Conservation (phyloP, 495 filamentous ascomycete species). For the Penicillium pulvis region DNA sequence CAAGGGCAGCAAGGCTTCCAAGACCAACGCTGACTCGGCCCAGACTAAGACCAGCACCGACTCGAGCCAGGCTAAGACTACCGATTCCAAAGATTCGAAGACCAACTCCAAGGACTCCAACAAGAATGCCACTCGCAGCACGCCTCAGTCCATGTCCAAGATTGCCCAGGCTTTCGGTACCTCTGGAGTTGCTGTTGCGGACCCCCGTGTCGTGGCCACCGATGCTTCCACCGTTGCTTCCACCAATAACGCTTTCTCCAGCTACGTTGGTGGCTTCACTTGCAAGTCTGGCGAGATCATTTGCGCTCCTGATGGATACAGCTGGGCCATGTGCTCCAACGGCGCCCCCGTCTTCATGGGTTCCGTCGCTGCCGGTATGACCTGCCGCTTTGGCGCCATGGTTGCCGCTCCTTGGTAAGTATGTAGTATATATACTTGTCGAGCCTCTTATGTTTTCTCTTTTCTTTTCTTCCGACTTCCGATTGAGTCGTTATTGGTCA, state of each 20-base stretch:
- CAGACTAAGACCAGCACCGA: neutral
- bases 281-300: slow-evolving; percentile 37
- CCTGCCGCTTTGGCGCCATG: slow-evolving; percentile 39
- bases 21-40: neutral
- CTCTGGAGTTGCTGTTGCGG: slow-evolving; percentile 6
- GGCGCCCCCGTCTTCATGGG: slow-evolving; percentile 42
- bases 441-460: neutral
- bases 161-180: slow-evolving; percentile 20
- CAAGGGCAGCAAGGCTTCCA: neutral
- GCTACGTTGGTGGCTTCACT: slow-evolving; percentile 19
- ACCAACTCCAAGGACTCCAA: neutral
- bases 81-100: neutral
- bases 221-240: slow-evolving; percentile 16
- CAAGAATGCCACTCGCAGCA: slow-evolving; percentile 11
- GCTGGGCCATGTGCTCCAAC: slow-evolving; percentile 41
- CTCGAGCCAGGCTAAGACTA: neutral
- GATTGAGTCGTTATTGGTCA: slow-evolving; percentile 7
- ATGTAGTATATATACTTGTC: neutral
- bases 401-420: slow-evolving; percentile 12
- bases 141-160: slow-evolving; percentile 16
- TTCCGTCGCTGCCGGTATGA: slow-evolving; percentile 41
- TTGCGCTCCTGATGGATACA: slow-evolving; percentile 40
- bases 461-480: slow-evolving; percentile 5
- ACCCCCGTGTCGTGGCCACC: slow-evolving; percentile 14
- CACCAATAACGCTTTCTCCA: slow-evolving; percentile 22